Evolutionary conservation across 2,329 filamentous ascomycete species (phyloP).

Genomic region (Fusarium sterilihyphosum): DNA sequence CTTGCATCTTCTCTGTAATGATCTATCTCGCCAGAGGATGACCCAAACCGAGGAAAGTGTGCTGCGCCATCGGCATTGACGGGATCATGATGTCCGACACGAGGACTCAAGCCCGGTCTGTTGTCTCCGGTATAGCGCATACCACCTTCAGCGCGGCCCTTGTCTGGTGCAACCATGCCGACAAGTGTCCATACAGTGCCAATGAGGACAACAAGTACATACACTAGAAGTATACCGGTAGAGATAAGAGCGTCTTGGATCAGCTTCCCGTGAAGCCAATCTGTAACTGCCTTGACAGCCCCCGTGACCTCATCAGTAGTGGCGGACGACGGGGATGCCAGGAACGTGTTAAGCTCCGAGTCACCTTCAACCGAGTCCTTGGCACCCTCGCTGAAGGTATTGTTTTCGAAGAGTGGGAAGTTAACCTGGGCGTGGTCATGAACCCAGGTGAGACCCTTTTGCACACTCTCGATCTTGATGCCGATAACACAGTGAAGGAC

Average conservation of each 20-base stretch:
- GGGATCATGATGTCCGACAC: conserved; percentile 35
- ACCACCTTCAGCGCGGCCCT: conserved; percentile 64
- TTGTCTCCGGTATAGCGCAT: conserved; percentile 49
- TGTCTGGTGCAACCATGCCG: conserved; percentile 68
- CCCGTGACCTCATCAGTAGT: conserved; percentile 84
- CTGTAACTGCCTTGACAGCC: conserved; percentile 76
- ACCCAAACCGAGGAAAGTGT: conserved; percentile 42
- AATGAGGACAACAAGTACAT: conserved; percentile 79
- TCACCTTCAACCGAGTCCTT: conserved; percentile 67
- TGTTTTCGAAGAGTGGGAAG: conserved; percentile 80
- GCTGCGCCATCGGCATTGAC: conserved; percentile 31
- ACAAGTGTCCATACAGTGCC: conserved; percentile 75
- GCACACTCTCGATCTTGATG: conserved; percentile 84
- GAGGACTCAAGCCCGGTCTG: conserved; percentile 43
- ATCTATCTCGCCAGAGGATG: conserved; percentile 38
- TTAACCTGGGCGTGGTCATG: conserved; percentile 84
- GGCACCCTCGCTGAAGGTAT: conserved; percentile 86
- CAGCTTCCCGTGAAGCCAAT: conserved; percentile 74
- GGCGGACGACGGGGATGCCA: conserved; percentile 77
- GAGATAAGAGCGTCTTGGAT: conserved; percentile 84
- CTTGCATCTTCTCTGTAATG: conserved; percentile 21
- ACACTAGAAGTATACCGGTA: conserved; percentile 76
- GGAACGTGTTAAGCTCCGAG: conserved; percentile 72
- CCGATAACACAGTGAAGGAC: conserved; percentile 88
- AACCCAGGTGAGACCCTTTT: conserved; percentile 94